A percentile compares a stretch with the other conserved stretches of the same genome.
phyloP scores from a whole-genome alignment of 306 rosid species.

The Quercus engelmannii region DNA sequence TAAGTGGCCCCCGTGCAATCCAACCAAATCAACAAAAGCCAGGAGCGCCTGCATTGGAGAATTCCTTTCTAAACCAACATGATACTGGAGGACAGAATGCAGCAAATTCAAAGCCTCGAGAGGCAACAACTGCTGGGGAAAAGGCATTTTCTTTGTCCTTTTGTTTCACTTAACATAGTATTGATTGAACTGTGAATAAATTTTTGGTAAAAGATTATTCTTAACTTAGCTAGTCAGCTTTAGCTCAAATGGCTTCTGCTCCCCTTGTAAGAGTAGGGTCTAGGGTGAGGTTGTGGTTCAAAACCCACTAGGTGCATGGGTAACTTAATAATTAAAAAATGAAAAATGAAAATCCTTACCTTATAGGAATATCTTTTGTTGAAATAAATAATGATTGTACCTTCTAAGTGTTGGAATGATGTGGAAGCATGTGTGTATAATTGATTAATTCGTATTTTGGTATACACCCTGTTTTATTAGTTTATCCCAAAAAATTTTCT shows the following conservation, averaged over 20 bases:
- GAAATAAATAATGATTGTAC: neutral
- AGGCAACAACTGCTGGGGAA: conserved; percentile 35
- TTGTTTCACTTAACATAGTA: conserved; percentile 17
- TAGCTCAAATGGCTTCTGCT: too few relatives aligned
- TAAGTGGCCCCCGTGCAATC: conserved; percentile 26
- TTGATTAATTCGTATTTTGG: neutral
- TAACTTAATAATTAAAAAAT: too few relatives aligned
- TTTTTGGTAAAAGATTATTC: neutral
- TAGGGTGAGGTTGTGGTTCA: too few relatives aligned
- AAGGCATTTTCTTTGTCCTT: conserved; percentile 47
- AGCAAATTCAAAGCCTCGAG: conserved; percentile 39
- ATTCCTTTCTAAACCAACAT: conserved; percentile 40
- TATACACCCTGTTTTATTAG: neutral
- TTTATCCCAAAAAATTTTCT: neutral
- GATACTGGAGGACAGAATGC: conserved; percentile 46
- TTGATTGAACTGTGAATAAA: conserved; percentile 4
- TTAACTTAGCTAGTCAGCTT: neutral
- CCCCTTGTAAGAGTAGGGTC: too few relatives aligned
- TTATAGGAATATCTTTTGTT: neutral
- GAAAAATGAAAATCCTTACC: too few relatives aligned
- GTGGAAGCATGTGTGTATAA: neutral
- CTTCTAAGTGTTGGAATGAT: neutral
- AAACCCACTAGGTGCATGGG: too few relatives aligned
- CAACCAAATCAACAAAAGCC: conserved; percentile 56
- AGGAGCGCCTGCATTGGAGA: conserved; percentile 51